Conservation (phyloP, 2,329 filamentous ascomycete genomes). For the Stachybotrys chlorohalonatus region DNA sequence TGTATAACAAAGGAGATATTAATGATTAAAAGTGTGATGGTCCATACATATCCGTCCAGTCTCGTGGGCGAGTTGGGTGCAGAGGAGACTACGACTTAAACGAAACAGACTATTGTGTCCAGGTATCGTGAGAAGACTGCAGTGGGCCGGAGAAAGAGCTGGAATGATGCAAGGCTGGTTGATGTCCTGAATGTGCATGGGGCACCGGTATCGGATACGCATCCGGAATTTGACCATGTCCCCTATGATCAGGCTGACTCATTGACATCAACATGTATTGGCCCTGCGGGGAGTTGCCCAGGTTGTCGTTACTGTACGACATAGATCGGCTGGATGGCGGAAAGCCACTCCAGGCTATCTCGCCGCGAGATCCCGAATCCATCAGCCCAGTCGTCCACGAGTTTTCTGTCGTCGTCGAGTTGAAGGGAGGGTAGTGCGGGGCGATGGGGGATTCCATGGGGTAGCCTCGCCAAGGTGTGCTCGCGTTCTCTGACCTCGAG, state of each 20-base stretch:
- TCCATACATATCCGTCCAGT: too few species aligned
- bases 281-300: slow-evolving; percentile 21
- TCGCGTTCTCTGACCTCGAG: background rate
- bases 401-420: background rate
- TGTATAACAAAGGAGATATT: too few species aligned
- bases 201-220: background rate
- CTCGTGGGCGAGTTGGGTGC: too few species aligned
- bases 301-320: slow-evolving; percentile 36
- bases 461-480: background rate
- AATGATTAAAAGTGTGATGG: too few species aligned
- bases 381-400: slow-evolving; percentile 30
- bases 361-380: slow-evolving; percentile 30
- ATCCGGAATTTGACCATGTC: background rate
- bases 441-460: background rate
- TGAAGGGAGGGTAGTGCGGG: background rate
- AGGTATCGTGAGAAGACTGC: background rate
- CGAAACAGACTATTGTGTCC: background rate
- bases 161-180: background rate
- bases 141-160: background rate
- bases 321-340: slow-evolving; percentile 34
- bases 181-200: background rate
- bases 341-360: slow-evolving; percentile 35
- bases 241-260: slow-evolving; percentile 30
- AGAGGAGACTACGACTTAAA: too few species aligned
- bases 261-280: slow-evolving; percentile 32